phyloP scores from a whole-genome alignment of 148 eudicot species.

The Drosera capensis region DNA sequence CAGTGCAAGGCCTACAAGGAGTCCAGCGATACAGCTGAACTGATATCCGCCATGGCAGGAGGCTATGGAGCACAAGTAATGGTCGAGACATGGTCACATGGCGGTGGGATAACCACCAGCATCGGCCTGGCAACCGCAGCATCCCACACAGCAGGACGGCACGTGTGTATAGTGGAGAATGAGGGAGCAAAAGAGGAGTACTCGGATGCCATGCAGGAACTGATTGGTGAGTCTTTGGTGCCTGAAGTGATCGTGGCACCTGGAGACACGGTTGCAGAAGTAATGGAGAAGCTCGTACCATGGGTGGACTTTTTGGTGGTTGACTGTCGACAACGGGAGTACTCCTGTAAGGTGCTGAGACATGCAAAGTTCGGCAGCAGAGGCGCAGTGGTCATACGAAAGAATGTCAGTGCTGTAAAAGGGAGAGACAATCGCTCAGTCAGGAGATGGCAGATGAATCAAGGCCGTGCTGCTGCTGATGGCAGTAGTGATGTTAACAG shows the following conservation, averaged over 20 bases:
- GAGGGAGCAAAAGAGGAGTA: constrained; percentile 13
- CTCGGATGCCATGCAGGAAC: constrained; percentile 7
- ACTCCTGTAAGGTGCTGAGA: constrained; percentile 13
- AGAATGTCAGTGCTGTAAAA: constrained; percentile 7
- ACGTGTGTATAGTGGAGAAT: constrained; percentile 25
- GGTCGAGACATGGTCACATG: constrained; percentile 15
- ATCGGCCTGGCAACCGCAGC: constrained; percentile 23
- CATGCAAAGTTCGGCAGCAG: constrained; percentile 17
- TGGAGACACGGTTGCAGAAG: constrained; percentile 24
- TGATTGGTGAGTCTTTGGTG: constrained; percentile 6
- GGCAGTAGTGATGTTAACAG: too few species aligned
- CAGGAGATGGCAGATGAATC: constrained; percentile 14
- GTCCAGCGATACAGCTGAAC: constrained; percentile 23
- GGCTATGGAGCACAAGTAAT: constrained; percentile 29
- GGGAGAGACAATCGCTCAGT: constrained; percentile 1
- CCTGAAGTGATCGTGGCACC: constrained; percentile 24
- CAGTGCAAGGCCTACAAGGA: constrained; percentile 15
- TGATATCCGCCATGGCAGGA: constrained; percentile 34
- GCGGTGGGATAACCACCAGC: constrained; percentile 11
- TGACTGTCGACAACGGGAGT: constrained; percentile 17
- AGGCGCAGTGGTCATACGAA: constrained; percentile 34
- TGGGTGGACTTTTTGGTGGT: constrained; percentile 33
- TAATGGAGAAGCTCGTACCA: constrained; percentile 10
- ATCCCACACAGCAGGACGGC: constrained; percentile 22
- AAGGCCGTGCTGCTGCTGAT: constrained; percentile 17